Conservation (phyloP, 2,329 filamentous ascomycete species). For the Fragosphaeria purpurea region DNA sequence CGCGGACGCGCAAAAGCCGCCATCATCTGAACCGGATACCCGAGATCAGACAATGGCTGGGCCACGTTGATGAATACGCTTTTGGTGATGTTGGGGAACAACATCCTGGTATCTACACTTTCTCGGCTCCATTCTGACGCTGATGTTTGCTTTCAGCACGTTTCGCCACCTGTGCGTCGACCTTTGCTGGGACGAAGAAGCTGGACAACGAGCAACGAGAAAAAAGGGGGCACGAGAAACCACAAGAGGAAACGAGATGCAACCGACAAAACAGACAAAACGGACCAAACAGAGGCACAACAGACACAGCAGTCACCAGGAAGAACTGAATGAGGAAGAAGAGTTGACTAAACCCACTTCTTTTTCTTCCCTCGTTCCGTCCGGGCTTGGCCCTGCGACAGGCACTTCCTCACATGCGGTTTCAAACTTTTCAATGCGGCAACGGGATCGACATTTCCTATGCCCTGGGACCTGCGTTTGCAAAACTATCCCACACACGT, state of each 20-base stretch:
- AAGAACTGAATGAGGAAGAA: not conserved
- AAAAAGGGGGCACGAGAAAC: not conserved
- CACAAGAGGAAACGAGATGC: not conserved
- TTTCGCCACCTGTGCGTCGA: slow-evolving; percentile 2
- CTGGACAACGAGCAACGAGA: not conserved
- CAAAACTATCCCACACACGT: not conserved
- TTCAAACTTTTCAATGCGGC: slow-evolving; percentile 19
- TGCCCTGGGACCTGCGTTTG: slow-evolving; percentile 5
- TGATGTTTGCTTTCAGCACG: slow-evolving; percentile 4
- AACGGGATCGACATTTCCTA: slow-evolving; percentile 20
- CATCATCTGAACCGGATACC: not conserved
- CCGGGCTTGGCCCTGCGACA: slow-evolving; percentile 16
- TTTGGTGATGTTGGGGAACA: too few species aligned
- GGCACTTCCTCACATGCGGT: slow-evolving; percentile 18
- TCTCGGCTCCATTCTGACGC: not conserved
- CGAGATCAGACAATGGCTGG: not conserved
- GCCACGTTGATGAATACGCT: too few species aligned
- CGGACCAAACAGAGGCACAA: too few species aligned
- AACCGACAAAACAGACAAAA: not conserved
- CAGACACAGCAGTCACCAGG: too few species aligned
- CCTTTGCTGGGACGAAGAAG: not conserved
- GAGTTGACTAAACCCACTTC: too few species aligned
- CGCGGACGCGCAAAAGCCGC: not conserved
- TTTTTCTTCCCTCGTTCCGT: slow-evolving; percentile 1
- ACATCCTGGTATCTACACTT: not conserved